Percentiles rank a stretch among this genome's conserved stretches.
Evolutionary conservation across 2,329 filamentous ascomycete genomes (phyloP).

Genomic region (Myriangium duriaei): DNA sequence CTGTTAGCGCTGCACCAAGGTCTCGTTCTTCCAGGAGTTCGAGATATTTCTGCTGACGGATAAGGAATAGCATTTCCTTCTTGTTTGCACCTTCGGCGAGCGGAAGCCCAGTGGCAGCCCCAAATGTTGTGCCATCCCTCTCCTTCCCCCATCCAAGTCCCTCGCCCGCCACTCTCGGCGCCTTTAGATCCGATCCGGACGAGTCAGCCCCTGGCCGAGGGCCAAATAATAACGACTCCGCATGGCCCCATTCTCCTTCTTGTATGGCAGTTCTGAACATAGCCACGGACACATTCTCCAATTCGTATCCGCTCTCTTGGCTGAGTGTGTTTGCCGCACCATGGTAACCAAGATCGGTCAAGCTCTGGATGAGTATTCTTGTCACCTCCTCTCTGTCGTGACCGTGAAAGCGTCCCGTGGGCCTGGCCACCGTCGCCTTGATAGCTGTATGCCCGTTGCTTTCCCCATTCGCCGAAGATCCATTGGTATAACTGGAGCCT

Average conservation of each 20-base stretch:
- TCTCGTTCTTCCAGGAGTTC: constrained; percentile 74
- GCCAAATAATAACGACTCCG: constrained; percentile 67
- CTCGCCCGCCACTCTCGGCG: constrained; percentile 14
- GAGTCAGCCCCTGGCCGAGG: constrained; percentile 29
- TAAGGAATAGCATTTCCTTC: constrained; percentile 71
- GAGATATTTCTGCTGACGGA: constrained; percentile 89
- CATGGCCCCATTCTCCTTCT: constrained; percentile 67
- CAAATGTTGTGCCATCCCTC: constrained; percentile 14
- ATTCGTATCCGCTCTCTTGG: constrained; percentile 70
- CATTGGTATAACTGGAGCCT: constrained; percentile 4
- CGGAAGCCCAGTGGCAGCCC: constrained; percentile 47
- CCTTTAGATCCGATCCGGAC: constrained; percentile 25
- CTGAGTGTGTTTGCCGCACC: constrained; percentile 62
- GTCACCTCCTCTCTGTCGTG: constrained; percentile 91
- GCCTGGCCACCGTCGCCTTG: not conserved
- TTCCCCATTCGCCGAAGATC: constrained; percentile 7
- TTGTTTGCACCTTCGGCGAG: constrained; percentile 64
- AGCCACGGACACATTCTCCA: constrained; percentile 79
- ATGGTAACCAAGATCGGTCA: constrained; percentile 79
- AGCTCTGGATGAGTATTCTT: constrained; percentile 77
- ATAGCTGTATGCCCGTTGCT: constrained; percentile 3
- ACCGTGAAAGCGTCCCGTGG: constrained; percentile 52
- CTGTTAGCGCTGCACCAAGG: constrained; percentile 58
- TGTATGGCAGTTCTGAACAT: constrained; percentile 72
- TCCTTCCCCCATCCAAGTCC: constrained; percentile 19